Evolutionary conservation across 768 basidiomycete species (phyloP).

Genomic region (Xerocomellus chrysenteron): DNA sequence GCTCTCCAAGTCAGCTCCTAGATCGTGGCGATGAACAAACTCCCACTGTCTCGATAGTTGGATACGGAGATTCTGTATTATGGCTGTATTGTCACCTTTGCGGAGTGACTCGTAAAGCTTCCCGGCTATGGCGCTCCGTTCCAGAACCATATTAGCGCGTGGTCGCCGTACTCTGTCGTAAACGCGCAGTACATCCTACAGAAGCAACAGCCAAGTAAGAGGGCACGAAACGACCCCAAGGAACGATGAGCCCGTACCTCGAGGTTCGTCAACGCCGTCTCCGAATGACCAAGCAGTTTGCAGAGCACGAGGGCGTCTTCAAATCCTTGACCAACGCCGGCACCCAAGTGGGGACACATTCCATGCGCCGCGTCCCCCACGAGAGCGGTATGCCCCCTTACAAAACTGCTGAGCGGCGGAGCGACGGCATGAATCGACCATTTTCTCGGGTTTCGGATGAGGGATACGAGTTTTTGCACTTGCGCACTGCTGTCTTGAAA

Average conservation of each 20-base stretch:
- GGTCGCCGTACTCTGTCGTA: constrained; percentile 47
- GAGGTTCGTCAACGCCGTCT: constrained; percentile 40
- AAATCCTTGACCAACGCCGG: constrained; percentile 59
- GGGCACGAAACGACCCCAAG: neutral
- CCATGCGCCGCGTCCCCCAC: constrained; percentile 41
- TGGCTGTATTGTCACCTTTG: constrained; percentile 33
- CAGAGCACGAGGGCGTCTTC: constrained; percentile 53
- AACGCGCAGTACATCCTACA: constrained; percentile 44
- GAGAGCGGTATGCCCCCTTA: constrained; percentile 46
- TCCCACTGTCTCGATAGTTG: constrained; percentile 43
- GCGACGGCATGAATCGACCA: constrained; percentile 53
- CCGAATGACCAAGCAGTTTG: constrained; percentile 44
- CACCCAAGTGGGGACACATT: constrained; percentile 57
- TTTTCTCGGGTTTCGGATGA: constrained; percentile 45
- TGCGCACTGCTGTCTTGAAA: constrained; percentile 50
- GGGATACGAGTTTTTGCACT: constrained; percentile 39
- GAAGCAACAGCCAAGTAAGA: neutral
- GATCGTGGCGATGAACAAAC: constrained; percentile 50
- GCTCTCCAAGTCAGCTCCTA: constrained; percentile 38
- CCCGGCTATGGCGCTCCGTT: constrained; percentile 41
- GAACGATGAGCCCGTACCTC: constrained; percentile 31
- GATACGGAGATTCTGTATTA: constrained; percentile 31
- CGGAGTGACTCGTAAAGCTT: constrained; percentile 36
- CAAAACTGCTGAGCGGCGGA: constrained; percentile 45
- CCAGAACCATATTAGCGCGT: constrained; percentile 50